Base-by-base conservation (phyloP, 805 yeast species). In the Ogataea pignaliae region DNA sequence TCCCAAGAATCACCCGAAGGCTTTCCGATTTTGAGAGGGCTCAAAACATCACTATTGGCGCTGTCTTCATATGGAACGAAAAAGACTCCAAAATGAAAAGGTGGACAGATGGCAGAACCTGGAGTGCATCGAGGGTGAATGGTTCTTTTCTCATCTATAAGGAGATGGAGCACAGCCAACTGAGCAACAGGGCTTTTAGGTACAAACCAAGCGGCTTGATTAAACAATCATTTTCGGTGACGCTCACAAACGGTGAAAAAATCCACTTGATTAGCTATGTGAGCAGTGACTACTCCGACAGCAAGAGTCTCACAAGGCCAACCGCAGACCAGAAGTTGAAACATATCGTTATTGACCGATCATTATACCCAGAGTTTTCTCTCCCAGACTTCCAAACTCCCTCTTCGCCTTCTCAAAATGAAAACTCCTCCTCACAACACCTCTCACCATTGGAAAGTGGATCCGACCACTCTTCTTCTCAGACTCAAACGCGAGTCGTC, bases 71-170 rank as follows among this genome's bases (percentile, higher is more conserved):
- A 9, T 84, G 89, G 89, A 83, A 79, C 57, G 90, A 84, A 57
- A 67, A 72, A 12, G 82, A 78, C 52, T 79, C 86, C 36, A 84
- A 81, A 14, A 82, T 85, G 80, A 75, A 79, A 49, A 65, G 90
- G 28, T 84, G 91, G 90, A 84, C 90, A 1, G 91, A 84, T 55
- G 88, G 90, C 15, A 75, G 76, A 49, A 71, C 75, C 30, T 84
- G 91, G 90, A 71, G 79, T 46, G 86, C 89, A 2, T 78, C 85
- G 0, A 70, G 88, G 46, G 88, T 85, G 1, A 71, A 73, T 3
- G 85, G 86, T 4, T 70, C 76, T 2, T 83, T 83, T 54, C 63
- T 83, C 29, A 74, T 78, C 3, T 83, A 83, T 60, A 72, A 76
- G 41, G 88, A 84, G 57, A 73, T 81, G 70, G 81, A 78, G 46